Evolutionary conservation across 805 yeast genomes (phyloP).

Genomic region (Metschnikowia picachoensis): DNA sequence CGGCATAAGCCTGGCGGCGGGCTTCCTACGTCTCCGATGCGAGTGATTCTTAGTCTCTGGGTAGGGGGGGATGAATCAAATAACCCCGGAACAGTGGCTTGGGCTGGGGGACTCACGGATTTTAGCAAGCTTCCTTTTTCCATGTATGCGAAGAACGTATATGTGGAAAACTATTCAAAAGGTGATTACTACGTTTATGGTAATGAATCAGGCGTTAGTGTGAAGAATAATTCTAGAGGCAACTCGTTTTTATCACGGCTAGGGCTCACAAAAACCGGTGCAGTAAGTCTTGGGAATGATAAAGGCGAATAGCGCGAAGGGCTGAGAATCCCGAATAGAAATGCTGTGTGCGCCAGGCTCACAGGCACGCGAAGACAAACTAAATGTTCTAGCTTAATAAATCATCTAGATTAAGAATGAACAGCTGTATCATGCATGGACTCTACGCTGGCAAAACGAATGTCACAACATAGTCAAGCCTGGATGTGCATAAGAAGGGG

Average conservation of each 20-base stretch:
- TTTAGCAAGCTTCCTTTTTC: slow-evolving; percentile 29
- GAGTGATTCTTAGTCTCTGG: slow-evolving; percentile 36
- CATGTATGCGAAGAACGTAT: slow-evolving; percentile 26
- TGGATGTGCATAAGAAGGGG: too few species aligned
- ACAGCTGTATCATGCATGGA: too few species aligned
- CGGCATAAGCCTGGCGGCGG: slow-evolving; percentile 20
- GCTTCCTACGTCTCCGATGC: slow-evolving; percentile 35
- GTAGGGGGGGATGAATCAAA: slow-evolving; percentile 39
- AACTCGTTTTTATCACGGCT: not conserved
- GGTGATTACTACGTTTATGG: slow-evolving; percentile 32
- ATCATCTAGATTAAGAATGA: too few species aligned
- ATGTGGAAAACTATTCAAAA: slow-evolving; percentile 26
- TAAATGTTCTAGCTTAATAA: too few species aligned
- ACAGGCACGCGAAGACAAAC: too few species aligned
- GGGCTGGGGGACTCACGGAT: slow-evolving; percentile 40
- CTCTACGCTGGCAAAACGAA: too few species aligned
- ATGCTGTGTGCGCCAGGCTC: too few species aligned
- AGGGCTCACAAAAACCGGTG: not conserved
- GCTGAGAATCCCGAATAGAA: too few species aligned
- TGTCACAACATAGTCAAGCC: too few species aligned
- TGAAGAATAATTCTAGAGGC: not conserved
- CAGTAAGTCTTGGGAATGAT: not conserved
- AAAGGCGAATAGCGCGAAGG: too few species aligned
- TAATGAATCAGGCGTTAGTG: slow-evolving; percentile 8
- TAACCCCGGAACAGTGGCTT: slow-evolving; percentile 32